phyloP scores from a whole-genome alignment of 768 basidiomycete species.

The Mycena latifolia region DNA sequence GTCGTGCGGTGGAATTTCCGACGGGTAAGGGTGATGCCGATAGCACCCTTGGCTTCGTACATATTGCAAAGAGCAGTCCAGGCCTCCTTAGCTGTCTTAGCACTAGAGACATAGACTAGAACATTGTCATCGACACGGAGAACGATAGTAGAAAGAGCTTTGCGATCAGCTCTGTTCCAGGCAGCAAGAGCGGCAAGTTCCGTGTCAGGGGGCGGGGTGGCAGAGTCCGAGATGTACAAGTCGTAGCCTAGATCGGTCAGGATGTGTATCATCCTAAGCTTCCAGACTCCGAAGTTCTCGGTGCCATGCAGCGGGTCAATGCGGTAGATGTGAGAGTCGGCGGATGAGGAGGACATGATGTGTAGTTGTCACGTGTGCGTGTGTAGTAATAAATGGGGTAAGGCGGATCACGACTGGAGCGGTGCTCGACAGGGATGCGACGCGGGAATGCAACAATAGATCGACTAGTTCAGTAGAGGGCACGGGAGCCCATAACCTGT shows the following conservation, averaged over 20 bases:
- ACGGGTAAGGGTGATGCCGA: constrained; percentile 41
- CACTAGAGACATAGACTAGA: constrained; percentile 42
- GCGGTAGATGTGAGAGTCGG: constrained; percentile 28
- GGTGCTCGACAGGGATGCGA: constrained; percentile 15
- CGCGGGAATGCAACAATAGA: neutral
- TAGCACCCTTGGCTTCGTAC: constrained; percentile 44
- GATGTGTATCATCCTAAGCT: constrained; percentile 39
- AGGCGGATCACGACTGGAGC: constrained; percentile 22
- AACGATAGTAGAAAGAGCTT: constrained; percentile 46
- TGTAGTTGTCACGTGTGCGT: neutral
- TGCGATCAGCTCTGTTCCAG: constrained; percentile 45
- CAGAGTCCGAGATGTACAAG: constrained; percentile 14
- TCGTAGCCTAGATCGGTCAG: constrained; percentile 35
- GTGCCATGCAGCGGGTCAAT: constrained; percentile 33
- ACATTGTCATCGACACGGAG: constrained; percentile 42
- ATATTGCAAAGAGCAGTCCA: constrained; percentile 45
- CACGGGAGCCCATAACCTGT: constrained; percentile 48
- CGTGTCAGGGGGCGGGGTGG: neutral
- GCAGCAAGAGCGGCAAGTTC: constrained; percentile 6
- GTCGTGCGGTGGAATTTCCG: constrained; percentile 41
- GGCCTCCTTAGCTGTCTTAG: constrained; percentile 40
- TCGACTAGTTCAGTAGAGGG: constrained; percentile 3
- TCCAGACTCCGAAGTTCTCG: constrained; percentile 37
- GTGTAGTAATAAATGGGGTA: constrained; percentile 11
- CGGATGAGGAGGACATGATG: constrained; percentile 21